Conservation (phyloP, 164 flowering plant genomes). For the Vitis rupestris region DNA sequence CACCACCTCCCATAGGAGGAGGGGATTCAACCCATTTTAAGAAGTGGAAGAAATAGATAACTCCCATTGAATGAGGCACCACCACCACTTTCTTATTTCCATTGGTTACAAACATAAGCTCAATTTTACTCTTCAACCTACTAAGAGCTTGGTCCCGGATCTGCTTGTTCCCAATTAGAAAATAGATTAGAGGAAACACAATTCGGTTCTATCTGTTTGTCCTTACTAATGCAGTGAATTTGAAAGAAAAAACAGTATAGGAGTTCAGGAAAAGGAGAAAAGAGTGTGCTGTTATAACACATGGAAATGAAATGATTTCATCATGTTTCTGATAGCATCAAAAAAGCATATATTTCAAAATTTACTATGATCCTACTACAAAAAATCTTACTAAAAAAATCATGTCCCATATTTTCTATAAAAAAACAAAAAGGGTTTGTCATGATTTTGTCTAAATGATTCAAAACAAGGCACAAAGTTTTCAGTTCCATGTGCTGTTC, state of each 20-base stretch:
- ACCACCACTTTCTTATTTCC: conserved; percentile 74
- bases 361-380: too few relatives aligned
- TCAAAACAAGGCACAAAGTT: not conserved
- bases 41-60: conserved; percentile 70
- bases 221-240: not conserved
- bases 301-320: not conserved
- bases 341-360: too few relatives aligned
- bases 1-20: conserved; percentile 73
- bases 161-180: conserved; percentile 34
- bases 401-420: not conserved
- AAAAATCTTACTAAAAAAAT: too few relatives aligned
- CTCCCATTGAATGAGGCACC: conserved; percentile 88
- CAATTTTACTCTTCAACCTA: conserved; percentile 78
- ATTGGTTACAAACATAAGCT: conserved; percentile 61
- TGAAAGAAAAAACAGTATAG: not conserved
- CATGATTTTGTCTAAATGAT: not conserved
- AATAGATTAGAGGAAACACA: conserved; percentile 8
- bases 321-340: too few relatives aligned
- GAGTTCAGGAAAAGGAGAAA: not conserved
- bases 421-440: not conserved
- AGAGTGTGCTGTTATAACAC: not conserved
- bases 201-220: not conserved
- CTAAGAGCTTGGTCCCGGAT: conserved; percentile 71
- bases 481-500: not conserved
- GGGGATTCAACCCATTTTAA: conserved; percentile 80